Evolutionary conservation across 441 rosid species (phyloP).

Genomic region (Corymbia calophylla): DNA sequence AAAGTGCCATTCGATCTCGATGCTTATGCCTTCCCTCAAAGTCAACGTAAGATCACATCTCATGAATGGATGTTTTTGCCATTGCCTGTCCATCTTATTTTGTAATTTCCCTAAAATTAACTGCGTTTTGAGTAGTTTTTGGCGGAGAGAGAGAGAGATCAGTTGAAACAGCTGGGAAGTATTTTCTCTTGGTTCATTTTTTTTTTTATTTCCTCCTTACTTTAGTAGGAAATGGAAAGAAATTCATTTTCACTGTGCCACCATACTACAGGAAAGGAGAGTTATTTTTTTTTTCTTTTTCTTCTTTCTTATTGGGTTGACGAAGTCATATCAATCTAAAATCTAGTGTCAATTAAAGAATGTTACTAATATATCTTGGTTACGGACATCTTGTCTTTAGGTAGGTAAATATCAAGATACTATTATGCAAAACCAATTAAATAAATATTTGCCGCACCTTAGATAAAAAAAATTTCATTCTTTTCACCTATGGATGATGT

Average conservation of each 20-base stretch:
- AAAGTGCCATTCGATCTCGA: neutral
- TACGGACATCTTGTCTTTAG: neutral
- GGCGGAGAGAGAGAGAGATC: neutral
- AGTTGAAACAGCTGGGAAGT: neutral
- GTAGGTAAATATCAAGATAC: neutral
- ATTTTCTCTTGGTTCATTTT: neutral
- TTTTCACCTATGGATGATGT: neutral
- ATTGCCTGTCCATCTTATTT: neutral
- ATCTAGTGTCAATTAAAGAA: neutral
- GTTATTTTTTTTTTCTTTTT: neutral
- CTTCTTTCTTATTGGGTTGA: neutral
- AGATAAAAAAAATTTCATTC: neutral
- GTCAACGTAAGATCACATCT: neutral
- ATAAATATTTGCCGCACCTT: neutral
- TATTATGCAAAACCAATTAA: neutral
- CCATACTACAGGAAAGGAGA: neutral
- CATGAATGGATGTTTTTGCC: neutral
- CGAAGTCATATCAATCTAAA: neutral
- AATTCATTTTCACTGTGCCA: neutral
- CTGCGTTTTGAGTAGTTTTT: neutral
- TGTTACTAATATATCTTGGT: neutral
- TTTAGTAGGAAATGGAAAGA: neutral
- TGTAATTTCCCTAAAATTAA: neutral
- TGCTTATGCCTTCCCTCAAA: neutral
- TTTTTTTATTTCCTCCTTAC: neutral